Evolutionary conservation across 768 basidiomycete genomes (phyloP), one percentile per base, ranked within the genome.

Genomic region (Tulasnella sp.): DNA sequence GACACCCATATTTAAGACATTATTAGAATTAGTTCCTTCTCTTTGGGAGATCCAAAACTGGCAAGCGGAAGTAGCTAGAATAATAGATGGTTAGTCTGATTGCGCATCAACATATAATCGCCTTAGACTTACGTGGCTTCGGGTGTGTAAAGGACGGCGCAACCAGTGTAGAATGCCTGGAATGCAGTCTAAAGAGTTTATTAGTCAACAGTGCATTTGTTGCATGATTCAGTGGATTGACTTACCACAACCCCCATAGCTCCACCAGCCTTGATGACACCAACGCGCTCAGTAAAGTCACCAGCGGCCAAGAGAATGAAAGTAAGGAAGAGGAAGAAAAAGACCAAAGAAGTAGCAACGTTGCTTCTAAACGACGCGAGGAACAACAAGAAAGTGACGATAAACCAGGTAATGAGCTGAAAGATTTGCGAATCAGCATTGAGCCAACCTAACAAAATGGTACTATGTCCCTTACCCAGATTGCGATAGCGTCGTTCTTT

Each of bases 381-480:
- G 42, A 63, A 59, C 59, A 50, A 40, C 24, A 50, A 13, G 37
- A 50, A 50, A 0, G 86, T 84, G 22, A 88, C 65, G 53, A 85
- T 64, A 58, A 74, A 75, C 87, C 87, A 90, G 15, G 77, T 69
- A 41, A 76, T 69, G 25, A 89, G 70, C 66, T 75, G 48, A 16
- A 19, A 4, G 10, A 24, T 25, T 19, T 25, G n/a, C 19, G n/a
- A n/a, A 5, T 20, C 5, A 40, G 6, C 19, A 25, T 40, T 16
- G 39, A n/a, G 39, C 6, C 27, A 10, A 40, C 10, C 27, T 40
- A 16, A 5, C 34, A 16, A 12, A 35, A 12, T 12, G 16, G 16
- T 12, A 12, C 34, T 35, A 12, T 35, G 34, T 16, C 34, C 12
- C 45, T 5, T 5, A 46, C 43, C 37, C 40, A 89, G 52, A 89